Percentiles rank a stretch among this genome's conserved stretches.
Evolutionary conservation across 179 eudicot genomes (phyloP).

Genomic region (Patellifolia procumbens): DNA sequence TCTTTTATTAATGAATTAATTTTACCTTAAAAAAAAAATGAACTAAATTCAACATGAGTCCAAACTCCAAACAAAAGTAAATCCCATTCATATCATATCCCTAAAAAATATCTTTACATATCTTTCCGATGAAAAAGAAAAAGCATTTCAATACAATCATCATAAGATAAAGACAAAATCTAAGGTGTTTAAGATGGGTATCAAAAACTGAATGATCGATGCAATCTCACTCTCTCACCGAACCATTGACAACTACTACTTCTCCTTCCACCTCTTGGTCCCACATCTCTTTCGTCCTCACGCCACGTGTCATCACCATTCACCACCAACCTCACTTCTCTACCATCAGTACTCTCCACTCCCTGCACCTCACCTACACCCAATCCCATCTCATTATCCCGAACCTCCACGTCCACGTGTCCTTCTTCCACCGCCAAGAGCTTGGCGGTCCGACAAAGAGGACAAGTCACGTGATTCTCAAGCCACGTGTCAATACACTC

Average conservation of each 20-base stretch:
- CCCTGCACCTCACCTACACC: slow-evolving; percentile 33
- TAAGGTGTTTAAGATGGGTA: neutral
- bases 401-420: neutral
- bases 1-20: too few species aligned
- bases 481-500: slow-evolving; percentile 44
- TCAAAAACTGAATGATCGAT: slow-evolving; percentile 33
- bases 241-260: slow-evolving; percentile 21
- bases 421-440: too few species aligned
- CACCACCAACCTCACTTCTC: slow-evolving; percentile 17
- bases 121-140: neutral
- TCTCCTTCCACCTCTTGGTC: slow-evolving; percentile 18
- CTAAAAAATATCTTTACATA: slow-evolving; percentile 5
- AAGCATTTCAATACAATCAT: neutral
- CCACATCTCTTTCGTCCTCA: slow-evolving; percentile 16
- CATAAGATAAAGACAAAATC: neutral
- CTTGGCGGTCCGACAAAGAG: slow-evolving; percentile 43
- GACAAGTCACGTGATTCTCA: slow-evolving; percentile 40
- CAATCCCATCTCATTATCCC: neutral
- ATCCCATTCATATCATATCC: neutral
- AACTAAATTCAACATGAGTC: too few species aligned
- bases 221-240: slow-evolving; percentile 24
- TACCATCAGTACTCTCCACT: slow-evolving; percentile 10
- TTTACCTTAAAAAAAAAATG: too few species aligned
- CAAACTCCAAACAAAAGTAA: too few species aligned
- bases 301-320: slow-evolving; percentile 29